Evolutionary conservation across 352 stramenopile species (phyloP).

Genomic region (Pythium oligandrum): DNA sequence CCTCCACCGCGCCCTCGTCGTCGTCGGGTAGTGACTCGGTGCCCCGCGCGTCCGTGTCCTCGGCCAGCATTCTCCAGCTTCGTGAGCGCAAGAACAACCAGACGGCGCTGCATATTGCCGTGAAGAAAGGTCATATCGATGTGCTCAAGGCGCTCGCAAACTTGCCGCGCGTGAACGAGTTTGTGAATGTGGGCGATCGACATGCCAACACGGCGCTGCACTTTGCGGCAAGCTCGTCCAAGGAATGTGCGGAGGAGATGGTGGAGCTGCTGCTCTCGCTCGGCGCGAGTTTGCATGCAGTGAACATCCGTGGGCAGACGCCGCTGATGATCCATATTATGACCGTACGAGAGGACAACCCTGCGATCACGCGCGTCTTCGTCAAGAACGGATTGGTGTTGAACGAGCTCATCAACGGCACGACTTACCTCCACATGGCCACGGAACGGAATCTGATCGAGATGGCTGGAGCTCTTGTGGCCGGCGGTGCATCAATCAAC

Average conservation of each 20-base stretch:
- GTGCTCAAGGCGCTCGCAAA: constrained; percentile 76
- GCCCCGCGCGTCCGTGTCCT: constrained; percentile 23
- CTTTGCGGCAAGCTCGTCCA: constrained; percentile 65
- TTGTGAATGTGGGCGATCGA: constrained; percentile 71
- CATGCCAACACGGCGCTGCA: constrained; percentile 81
- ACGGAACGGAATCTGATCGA: constrained; percentile 61
- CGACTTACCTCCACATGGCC: constrained; percentile 83
- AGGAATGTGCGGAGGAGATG: constrained; percentile 51
- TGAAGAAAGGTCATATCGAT: constrained; percentile 80
- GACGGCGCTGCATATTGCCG: constrained; percentile 78
- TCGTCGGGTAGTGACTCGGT: constrained; percentile 28
- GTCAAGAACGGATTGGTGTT: constrained; percentile 42
- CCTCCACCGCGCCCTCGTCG: constrained; percentile 24
- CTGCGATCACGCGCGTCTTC: constrained; percentile 50
- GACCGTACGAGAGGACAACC: constrained; percentile 56
- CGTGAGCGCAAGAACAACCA: constrained; percentile 83
- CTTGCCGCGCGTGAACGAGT: constrained; percentile 60
- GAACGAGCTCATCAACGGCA: constrained; percentile 69
- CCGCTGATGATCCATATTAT: constrained; percentile 83
- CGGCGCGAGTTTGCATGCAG: constrained; percentile 48
- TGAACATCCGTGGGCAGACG: constrained; percentile 81
- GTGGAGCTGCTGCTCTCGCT: constrained; percentile 66
- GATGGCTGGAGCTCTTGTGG: constrained; percentile 61
- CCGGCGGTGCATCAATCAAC: constrained; percentile 78
- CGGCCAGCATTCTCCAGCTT: constrained; percentile 65